Evolutionary conservation across 495 filamentous ascomycete species (phyloP).

Genomic region (Xylaria cubensis): DNA sequence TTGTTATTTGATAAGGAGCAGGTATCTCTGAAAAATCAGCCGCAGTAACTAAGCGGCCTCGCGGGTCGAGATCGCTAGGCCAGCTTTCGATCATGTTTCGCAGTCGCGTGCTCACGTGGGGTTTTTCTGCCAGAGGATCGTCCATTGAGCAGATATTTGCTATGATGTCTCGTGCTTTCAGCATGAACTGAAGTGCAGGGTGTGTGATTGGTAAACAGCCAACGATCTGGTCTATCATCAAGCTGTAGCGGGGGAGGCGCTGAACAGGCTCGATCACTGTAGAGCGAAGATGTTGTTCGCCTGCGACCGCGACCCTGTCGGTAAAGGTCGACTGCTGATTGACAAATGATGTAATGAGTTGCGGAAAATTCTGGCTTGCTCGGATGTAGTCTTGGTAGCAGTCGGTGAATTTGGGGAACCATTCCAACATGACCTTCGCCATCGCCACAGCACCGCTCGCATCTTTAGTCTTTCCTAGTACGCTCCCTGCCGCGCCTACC

Average conservation of each 20-base stretch:
- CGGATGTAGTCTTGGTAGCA: constrained; percentile 92
- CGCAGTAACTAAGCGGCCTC: constrained; percentile 82
- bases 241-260: constrained; percentile 88
- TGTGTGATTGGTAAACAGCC: constrained; percentile 82
- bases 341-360: constrained; percentile 75
- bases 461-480: constrained; percentile 61
- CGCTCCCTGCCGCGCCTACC: constrained; percentile 57
- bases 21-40: constrained; percentile 80
- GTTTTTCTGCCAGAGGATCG: constrained; percentile 67
- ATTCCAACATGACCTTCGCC: constrained; percentile 79
- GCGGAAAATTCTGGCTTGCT: constrained; percentile 81
- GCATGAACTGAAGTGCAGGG: constrained; percentile 76
- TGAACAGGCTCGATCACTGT: constrained; percentile 96
- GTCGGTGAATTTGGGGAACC: constrained; percentile 88
- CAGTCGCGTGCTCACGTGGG: constrained; percentile 72
- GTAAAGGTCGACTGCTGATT: constrained; percentile 82
- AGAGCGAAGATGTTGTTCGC: constrained; percentile 91
- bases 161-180: constrained; percentile 88
- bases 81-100: constrained; percentile 79
- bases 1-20: constrained; percentile 66
- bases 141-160: constrained; percentile 94
- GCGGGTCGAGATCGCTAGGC: constrained; percentile 74
- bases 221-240: constrained; percentile 95
- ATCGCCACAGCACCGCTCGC: constrained; percentile 75
- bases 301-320: constrained; percentile 76